Base-by-base conservation (phyloP, 2,329 filamentous ascomycete genomes). In the Beauveria brongniartii region DNA sequence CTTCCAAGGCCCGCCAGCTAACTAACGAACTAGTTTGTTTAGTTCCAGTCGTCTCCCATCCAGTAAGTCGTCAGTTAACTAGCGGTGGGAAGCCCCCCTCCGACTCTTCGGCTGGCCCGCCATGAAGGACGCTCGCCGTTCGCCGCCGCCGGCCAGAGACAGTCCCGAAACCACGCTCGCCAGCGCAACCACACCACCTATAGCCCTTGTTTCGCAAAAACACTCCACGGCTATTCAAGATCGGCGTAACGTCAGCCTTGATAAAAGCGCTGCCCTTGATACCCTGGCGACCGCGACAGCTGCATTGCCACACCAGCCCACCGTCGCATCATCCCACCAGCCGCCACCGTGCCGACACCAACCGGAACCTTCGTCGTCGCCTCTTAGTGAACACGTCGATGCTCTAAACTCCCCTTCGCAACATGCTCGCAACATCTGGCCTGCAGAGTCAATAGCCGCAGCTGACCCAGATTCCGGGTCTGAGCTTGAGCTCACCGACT, bases 401-500 rank as follows among this genome's bases (percentile, higher is more conserved):
- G 60, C 16, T 40, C 40, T 48, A n/a, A 37, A 24, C 9, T 61
- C 60, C 9, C 54, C 48, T 22, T 58, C 54, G 37, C 60, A 61
- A 61, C 54, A 61, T 61, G 60, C 60, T 53, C 53, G 40, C 47
- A 53, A n/a, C 30, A n/a, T 61, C 24, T 61, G 60, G 60, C 51
- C 54, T 37, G 30, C 54, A 47, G 60, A 61, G 53, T 52, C 47
- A 40, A 51, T 57, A 57, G 54, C 47, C 41, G 48, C 20, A 55
- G 59, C 59, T 12, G 52, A 55, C 46, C 46, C 53, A 26, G 34
- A 51, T n/a, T 51, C 60, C 47, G 54, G 53, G 43, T 61, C 54
- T 53, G 60, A 61, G 40, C 60, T 61, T 22, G 60, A 61, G 54
- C 60, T 61, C 60, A 43, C 47, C 47, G 60, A 61, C 54, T 54